Percentiles rank a stretch among this genome's conserved stretches.
phyloP scores from a whole-genome alignment of 768 basidiomycete genomes.

The Boletus rubropictus region DNA sequence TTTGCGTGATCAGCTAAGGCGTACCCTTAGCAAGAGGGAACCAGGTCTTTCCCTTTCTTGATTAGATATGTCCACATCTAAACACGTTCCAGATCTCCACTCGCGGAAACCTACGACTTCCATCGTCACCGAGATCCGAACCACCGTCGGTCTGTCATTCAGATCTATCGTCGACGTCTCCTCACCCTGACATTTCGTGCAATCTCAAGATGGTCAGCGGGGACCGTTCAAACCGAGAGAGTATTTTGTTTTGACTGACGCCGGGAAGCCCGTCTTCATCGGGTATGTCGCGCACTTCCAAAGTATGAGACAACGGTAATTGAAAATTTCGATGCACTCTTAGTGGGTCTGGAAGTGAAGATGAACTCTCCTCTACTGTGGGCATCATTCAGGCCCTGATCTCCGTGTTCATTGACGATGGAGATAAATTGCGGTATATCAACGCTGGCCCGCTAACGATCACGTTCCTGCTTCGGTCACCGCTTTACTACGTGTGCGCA shows the following conservation, averaged over 20 bases:
- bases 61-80: slow-evolving; percentile 8
- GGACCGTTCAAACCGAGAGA: slow-evolving; percentile 51
- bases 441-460: slow-evolving; percentile 80
- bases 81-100: slow-evolving; percentile 10
- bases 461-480: slow-evolving; percentile 78
- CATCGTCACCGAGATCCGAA: slow-evolving; percentile 34
- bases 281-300: slow-evolving; percentile 45
- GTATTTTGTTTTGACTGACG: slow-evolving; percentile 91
- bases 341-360: slow-evolving; percentile 50
- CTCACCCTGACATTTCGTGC: neutral
- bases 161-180: neutral
- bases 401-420: slow-evolving; percentile 91
- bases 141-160: slow-evolving; percentile 15
- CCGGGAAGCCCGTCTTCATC: slow-evolving; percentile 95
- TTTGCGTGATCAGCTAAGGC: slow-evolving; percentile 66
- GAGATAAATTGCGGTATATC: slow-evolving; percentile 80
- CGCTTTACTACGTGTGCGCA: slow-evolving; percentile 87
- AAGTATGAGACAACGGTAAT: neutral
- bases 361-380: slow-evolving; percentile 69
- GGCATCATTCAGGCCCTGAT: slow-evolving; percentile 94
- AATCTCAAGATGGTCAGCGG: slow-evolving; percentile 8
- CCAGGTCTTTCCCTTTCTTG: slow-evolving; percentile 35
- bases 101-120: slow-evolving; percentile 13
- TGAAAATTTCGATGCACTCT: neutral
- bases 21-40: slow-evolving; percentile 52